These are phyloP conservation scores for Boletus sp. DNA, from an alignment of 768 basidiomycete species.

Conservation along the genomic window DNA sequence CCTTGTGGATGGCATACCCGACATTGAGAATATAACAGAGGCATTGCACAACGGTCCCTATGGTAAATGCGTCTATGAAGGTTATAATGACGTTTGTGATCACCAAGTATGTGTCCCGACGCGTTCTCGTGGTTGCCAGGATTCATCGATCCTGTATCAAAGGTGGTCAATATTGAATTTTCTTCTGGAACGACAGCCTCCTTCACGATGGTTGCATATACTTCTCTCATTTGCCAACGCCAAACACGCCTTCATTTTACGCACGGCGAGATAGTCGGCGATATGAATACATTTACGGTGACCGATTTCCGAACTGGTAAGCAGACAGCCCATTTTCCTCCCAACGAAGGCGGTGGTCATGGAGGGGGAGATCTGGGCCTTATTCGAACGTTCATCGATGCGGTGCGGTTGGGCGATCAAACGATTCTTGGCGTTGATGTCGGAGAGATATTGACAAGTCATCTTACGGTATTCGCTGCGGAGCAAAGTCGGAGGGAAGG, in stretches of 20 bases:
- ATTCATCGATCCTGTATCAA: not conserved
- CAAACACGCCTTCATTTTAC: constrained; percentile 83
- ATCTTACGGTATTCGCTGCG: constrained; percentile 85
- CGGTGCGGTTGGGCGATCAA: constrained; percentile 65
- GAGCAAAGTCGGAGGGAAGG: constrained; percentile 73
- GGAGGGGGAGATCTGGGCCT: constrained; percentile 83
- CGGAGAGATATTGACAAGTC: constrained; percentile 68
- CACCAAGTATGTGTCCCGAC: constrained; percentile 51
- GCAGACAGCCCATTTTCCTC: constrained; percentile 46
- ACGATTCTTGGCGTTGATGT: constrained; percentile 61
- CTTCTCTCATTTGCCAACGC: constrained; percentile 75
- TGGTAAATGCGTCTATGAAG: constrained; percentile 82
- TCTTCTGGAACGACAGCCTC: constrained; percentile 76
- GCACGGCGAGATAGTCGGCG: constrained; percentile 84
- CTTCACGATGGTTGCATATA: constrained; percentile 88
- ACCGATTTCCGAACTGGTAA: constrained; percentile 65
- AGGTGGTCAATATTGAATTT: constrained; percentile 87
- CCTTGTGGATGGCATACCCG: constrained; percentile 77
- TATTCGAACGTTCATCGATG: constrained; percentile 71
- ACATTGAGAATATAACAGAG: constrained; percentile 79
- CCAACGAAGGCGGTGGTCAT: constrained; percentile 64
- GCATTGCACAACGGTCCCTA: constrained; percentile 72
- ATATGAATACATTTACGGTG: constrained; percentile 73
- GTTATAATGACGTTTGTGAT: constrained; percentile 83
- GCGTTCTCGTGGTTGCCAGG: not conserved